Evolutionary conservation across 148 eudicot species (phyloP), one percentile per base, ranked within the genome.

Genomic region (Cornus suecica): DNA sequence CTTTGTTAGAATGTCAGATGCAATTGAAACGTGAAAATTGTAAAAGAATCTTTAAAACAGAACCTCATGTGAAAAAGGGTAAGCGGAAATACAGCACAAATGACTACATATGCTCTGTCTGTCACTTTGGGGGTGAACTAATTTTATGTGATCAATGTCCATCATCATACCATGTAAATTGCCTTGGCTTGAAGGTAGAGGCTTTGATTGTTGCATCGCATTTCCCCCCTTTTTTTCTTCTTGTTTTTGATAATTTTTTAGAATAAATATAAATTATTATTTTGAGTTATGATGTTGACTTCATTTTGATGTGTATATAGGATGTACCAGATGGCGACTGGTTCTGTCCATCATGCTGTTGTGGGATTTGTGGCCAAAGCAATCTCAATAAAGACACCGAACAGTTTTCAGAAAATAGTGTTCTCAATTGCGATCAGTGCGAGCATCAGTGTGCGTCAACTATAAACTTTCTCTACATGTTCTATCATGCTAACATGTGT

Each of bases 311-410:
- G 66, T 56, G 56, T 72, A 63, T 80, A 4, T 72, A 96, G 99
- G 86, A 68, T 58, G 78, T 96, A 77, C 99, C 99, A 61, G 92
- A 85, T 71, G 99, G 98, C 66, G 94, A 93, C 74, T 96, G 99
- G 99, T 96, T 86, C 78, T 96, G 99, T 70, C 90, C 97, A 24
- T 87, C 91, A 15, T 96, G 99, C 82, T 88, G 98, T 81, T 96
- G 99, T 81, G 86, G 83, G 77, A 80, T 86, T 77, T 96, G 99
- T 80, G 86, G 88, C 78, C 60, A 69, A 75, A 79, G 85, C 68
- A 61, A 70, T 73, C 71, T 80, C 78, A 85, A 78, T 72, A 71
- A 69, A 70, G 77, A 73, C 68, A 62, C 62, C 10, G 83, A 79
- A 68, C 76, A 71, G 22, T 61, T 68, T 31, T 63, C 54, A 23